Evolutionary conservation across 192 early-diverging fungal genomes (phyloP).

Genomic region (Bifiguratus adelaidae): DNA sequence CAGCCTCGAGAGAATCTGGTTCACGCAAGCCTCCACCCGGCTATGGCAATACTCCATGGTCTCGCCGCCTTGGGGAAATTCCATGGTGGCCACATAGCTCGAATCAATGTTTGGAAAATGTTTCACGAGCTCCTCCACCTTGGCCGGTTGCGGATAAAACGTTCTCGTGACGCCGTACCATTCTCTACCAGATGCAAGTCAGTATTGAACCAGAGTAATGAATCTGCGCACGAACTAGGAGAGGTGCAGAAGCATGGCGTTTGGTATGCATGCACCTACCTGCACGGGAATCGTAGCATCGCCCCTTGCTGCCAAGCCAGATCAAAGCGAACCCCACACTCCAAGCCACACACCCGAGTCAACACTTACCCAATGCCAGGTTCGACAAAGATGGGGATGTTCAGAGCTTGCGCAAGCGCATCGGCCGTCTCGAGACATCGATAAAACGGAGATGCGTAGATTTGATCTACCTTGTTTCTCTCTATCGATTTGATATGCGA

Average conservation of each 20-base stretch:
- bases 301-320: not conserved
- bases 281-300: too few relatives aligned
- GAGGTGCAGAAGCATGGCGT: not conserved
- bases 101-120: slow-evolving; percentile 6
- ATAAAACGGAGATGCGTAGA: slow-evolving; percentile 21
- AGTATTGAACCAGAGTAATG: not conserved
- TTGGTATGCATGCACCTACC: not conserved
- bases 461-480: too few relatives aligned
- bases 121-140: not conserved
- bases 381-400: slow-evolving; percentile 8
- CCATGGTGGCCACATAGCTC: slow-evolving; percentile 3
- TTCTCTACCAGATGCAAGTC: not conserved
- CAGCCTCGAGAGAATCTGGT: not conserved
- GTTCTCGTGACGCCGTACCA: slow-evolving; percentile 9
- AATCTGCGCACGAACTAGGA: not conserved
- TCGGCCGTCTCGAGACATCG: slow-evolving; percentile 11
- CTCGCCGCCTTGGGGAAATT: slow-evolving; percentile 5
- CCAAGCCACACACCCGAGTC: not conserved
- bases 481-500: slow-evolving; percentile 6
- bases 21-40: slow-evolving; percentile 4
- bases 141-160: slow-evolving; percentile 2
- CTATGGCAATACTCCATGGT: slow-evolving; percentile 5
- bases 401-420: not conserved
- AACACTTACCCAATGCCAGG: slow-evolving; percentile 7
- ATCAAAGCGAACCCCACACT: not conserved